Evolutionary conservation across 306 rosid species (phyloP), one percentile per base, ranked within the genome.

Genomic region (Oxytropis ochrocephala): DNA sequence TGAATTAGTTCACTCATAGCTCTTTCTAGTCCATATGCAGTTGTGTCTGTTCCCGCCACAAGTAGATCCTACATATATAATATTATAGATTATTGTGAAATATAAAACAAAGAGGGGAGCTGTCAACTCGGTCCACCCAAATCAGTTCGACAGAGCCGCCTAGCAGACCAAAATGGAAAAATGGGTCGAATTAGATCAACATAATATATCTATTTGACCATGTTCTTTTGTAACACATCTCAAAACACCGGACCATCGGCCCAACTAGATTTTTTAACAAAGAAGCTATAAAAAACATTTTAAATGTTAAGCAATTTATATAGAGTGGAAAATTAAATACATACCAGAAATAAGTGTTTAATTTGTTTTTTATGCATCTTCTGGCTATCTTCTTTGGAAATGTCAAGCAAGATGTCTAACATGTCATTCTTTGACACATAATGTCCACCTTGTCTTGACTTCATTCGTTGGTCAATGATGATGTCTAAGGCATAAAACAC

Each of bases 1-100:
- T 56, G 77, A 3, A 88, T 19, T 0, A 85, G 14, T 55, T 76
- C 75, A 11, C 81, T 76, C 95, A 85, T 77, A 13, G 85, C 79
- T 82, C 88, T 83, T 52, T 74, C 87, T 2, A 81, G 3, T 3
- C 73, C 71, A 6, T 61, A 7, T 5, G 91, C 70, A 1, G 84
- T 85, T 58, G 91, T 85, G 9, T 85, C 91, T 0, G 81, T 81
- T 4, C 91, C 88, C 1, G 86, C 91, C 2, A 66, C 77, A 17
- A 85, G 80, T 1, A 88, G 69, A 14, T 75, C 91, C 87, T 74
- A 8, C 4, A 64, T 11, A 18, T 50, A 14, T 5, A 12, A 2
- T n/a, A n/a, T n/a, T n/a, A n/a, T n/a, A n/a, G n/a, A n/a, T n/a
- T n/a, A n/a, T n/a, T n/a, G n/a, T n/a, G 24, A 21, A 21, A 21